A percentile compares a stretch with the other conserved stretches of the same genome.
Evolutionary conservation across 495 filamentous ascomycete species (phyloP).

Genomic region (Staphylotrichum tortipilum): DNA sequence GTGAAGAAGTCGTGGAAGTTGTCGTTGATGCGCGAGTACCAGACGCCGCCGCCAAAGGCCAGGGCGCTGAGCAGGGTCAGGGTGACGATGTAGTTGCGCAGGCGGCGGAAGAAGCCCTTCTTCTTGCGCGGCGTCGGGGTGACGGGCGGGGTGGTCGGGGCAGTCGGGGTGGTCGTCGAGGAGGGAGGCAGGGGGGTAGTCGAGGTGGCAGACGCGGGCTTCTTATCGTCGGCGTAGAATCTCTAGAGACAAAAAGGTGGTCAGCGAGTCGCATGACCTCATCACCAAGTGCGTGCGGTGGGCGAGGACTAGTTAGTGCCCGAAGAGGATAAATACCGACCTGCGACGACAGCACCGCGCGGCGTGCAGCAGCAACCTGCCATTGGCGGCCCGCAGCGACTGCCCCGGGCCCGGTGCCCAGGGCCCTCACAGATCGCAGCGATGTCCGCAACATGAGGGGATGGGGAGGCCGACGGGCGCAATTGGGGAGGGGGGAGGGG

Average conservation of each 20-base stretch:
- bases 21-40: constrained; percentile 85
- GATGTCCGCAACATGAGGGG: constrained; percentile 62
- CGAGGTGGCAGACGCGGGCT: constrained; percentile 41
- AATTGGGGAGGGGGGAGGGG: constrained; percentile 25
- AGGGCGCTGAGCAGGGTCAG: constrained; percentile 63
- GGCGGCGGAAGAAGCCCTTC: constrained; percentile 63
- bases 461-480: constrained; percentile 40
- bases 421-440: constrained; percentile 49
- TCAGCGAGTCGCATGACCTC: background rate
- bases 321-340: constrained; percentile 19
- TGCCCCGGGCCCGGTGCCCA: constrained; percentile 42
- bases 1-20: constrained; percentile 99
- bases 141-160: constrained; percentile 43
- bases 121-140: constrained; percentile 49
- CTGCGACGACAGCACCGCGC: constrained; percentile 22
- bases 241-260: constrained; percentile 32
- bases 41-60: constrained; percentile 79
- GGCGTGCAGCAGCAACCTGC: constrained; percentile 35
- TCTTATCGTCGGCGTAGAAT: constrained; percentile 51
- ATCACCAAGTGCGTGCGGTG: too few species aligned
- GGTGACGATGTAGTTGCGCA: constrained; percentile 57
- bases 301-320: too few species aligned
- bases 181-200: constrained; percentile 40
- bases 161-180: constrained; percentile 35
- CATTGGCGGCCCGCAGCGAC: constrained; percentile 46